Evolutionary conservation across 768 basidiomycete species (phyloP).

Genomic region (Boletus pseudopeckii): DNA sequence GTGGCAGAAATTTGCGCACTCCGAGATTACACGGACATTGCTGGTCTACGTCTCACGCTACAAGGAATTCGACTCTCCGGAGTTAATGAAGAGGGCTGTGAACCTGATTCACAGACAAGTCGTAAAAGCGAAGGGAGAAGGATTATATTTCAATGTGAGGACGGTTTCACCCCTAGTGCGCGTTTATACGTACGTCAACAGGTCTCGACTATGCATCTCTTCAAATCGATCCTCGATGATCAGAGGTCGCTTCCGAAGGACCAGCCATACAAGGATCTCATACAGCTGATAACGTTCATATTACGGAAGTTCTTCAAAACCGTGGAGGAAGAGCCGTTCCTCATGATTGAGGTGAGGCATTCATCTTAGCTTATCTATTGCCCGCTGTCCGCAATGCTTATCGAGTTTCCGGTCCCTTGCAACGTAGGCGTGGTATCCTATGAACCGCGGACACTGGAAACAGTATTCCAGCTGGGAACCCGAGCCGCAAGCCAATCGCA

Average conservation of each 20-base stretch:
- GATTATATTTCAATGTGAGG: constrained; percentile 89
- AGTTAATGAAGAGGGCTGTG: constrained; percentile 89
- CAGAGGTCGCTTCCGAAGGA: constrained; percentile 76
- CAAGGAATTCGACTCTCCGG: constrained; percentile 68
- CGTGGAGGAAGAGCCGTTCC: constrained; percentile 76
- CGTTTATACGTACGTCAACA: constrained; percentile 35
- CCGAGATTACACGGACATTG: constrained; percentile 82
- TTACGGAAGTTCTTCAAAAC: constrained; percentile 94
- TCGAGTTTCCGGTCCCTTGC: constrained; percentile 6
- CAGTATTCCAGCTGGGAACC: constrained; percentile 77
- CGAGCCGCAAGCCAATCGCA: constrained; percentile 39
- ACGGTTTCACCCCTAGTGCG: not conserved
- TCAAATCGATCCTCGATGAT: constrained; percentile 82
- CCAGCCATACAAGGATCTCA: constrained; percentile 77
- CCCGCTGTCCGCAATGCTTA: constrained; percentile 19
- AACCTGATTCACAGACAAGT: constrained; percentile 88
- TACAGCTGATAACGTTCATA: constrained; percentile 80
- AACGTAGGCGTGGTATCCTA: constrained; percentile 80
- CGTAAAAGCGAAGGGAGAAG: constrained; percentile 89
- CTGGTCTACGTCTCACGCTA: constrained; percentile 80
- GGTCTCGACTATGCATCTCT: constrained; percentile 88
- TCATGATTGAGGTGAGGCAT: constrained; percentile 77
- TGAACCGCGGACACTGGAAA: constrained; percentile 85
- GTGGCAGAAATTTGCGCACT: constrained; percentile 80
- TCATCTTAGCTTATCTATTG: constrained; percentile 26